Evolutionary conservation across 2,329 filamentous ascomycete species (phyloP).

Genomic region (Helotiales sp.): DNA sequence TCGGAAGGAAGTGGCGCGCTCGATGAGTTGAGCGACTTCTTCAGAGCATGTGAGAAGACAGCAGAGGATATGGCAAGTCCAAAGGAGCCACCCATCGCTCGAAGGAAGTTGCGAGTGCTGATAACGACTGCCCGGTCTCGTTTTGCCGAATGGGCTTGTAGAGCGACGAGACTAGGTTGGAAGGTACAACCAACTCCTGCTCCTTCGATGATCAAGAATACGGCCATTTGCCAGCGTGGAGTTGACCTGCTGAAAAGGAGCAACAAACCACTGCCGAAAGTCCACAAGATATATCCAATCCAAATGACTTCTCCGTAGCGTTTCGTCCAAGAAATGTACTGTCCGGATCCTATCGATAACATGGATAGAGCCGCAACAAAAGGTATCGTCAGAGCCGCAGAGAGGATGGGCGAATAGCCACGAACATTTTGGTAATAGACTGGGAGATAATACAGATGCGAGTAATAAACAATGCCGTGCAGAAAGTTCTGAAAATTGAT

Average conservation of each 20-base stretch:
- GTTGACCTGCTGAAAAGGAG: constrained; percentile 54
- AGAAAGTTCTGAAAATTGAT: constrained; percentile 65
- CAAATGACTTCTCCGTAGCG: constrained; percentile 66
- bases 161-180: constrained; percentile 57
- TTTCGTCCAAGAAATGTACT: constrained; percentile 61
- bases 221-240: constrained; percentile 53
- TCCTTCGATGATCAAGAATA: constrained; percentile 56
- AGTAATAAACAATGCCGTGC: constrained; percentile 63
- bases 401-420: constrained; percentile 45
- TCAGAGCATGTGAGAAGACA: constrained; percentile 48
- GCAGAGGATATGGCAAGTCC: constrained; percentile 63
- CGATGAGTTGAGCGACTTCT: constrained; percentile 25
- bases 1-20: constrained; percentile 28
- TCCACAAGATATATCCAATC: constrained; percentile 44
- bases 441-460: constrained; percentile 63
- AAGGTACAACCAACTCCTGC: constrained; percentile 57
- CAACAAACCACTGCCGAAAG: constrained; percentile 57
- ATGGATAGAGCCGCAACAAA: constrained; percentile 54
- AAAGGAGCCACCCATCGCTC: constrained; percentile 61
- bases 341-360: constrained; percentile 55
- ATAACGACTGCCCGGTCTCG: constrained; percentile 65
- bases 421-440: constrained; percentile 64
- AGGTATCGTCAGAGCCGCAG: constrained; percentile 57
- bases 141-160: constrained; percentile 62
- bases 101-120: constrained; percentile 65